These are phyloP conservation scores for Wallacemonas sp. DNA, from an alignment of 208 protist genomes.

Conservation along the genomic window DNA sequence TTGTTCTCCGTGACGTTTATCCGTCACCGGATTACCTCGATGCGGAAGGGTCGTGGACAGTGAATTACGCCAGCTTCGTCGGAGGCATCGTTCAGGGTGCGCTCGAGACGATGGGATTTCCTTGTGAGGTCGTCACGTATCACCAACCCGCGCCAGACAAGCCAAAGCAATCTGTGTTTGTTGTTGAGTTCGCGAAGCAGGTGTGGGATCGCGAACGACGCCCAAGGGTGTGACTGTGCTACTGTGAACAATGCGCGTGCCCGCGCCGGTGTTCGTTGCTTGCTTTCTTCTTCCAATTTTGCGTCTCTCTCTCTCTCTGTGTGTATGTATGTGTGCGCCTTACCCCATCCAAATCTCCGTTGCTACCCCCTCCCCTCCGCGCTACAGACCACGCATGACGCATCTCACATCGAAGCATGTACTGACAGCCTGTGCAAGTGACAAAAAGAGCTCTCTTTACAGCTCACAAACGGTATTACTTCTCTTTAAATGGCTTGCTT, in stretches of 20 bases:
- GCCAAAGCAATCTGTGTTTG: slow-evolving; percentile 82
- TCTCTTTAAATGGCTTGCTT: no score
- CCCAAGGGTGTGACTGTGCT: slow-evolving; percentile 37
- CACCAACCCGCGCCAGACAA: slow-evolving; percentile 71
- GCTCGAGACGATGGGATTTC: slow-evolving; percentile 74
- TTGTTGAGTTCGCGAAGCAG: slow-evolving; percentile 74
- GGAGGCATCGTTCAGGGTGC: slow-evolving; percentile 82
- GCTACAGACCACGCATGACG: no score
- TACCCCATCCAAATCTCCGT: no score
- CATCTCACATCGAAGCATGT: no score
- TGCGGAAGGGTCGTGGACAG: slow-evolving; percentile 67
- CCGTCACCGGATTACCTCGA: slow-evolving; percentile 82
- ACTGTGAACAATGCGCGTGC: no score
- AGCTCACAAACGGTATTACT: no score
- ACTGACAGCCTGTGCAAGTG: no score
- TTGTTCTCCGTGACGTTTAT: slow-evolving; percentile 67
- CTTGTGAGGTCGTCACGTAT: slow-evolving; percentile 77
- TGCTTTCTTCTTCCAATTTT: slow-evolving; percentile 26
- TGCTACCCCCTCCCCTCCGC: no score
- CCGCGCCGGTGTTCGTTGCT: neutral
- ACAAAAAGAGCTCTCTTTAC: no score
- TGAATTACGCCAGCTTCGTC: slow-evolving; percentile 87
- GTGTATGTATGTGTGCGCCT: neutral
- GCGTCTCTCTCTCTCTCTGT: slow-evolving; percentile 17
- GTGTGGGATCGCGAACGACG: slow-evolving; percentile 77